A percentile compares a stretch with the other conserved stretches of the same genome.
phyloP scores from a whole-genome alignment of 352 stramenopile species.

The Hyphochytrium catenoides region DNA sequence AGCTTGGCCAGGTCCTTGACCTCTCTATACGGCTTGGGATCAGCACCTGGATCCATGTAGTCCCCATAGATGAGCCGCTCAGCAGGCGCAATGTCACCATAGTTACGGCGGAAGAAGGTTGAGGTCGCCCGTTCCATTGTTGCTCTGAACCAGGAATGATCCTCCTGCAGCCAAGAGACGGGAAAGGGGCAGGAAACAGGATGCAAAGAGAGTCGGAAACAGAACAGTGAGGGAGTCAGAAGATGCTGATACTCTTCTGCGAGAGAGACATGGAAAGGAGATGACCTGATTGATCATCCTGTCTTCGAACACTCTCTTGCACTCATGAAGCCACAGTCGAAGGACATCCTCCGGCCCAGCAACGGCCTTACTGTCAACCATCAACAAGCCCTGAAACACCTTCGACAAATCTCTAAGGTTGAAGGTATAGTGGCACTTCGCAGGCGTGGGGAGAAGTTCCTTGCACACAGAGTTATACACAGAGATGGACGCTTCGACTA shows the following conservation, averaged over 20 bases:
- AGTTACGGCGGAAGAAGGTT: conserved; percentile 51
- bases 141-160: conserved; percentile 68
- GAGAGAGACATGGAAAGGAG: no score
- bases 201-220: no score
- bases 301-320: conserved; percentile 79
- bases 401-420: conserved; percentile 81
- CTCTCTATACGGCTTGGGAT: conserved; percentile 65
- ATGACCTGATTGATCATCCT: conserved; percentile 67
- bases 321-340: conserved; percentile 76
- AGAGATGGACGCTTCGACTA: conserved; percentile 59
- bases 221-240: no score
- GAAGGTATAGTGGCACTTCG: conserved; percentile 86
- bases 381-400: conserved; percentile 73
- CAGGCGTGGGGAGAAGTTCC: conserved; percentile 69
- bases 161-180: conserved; percentile 45
- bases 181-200: no score
- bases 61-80: conserved; percentile 47
- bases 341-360: conserved; percentile 29
- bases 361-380: conserved; percentile 47
- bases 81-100: conserved; percentile 37
- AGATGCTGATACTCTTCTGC: no score
- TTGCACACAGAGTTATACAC: conserved; percentile 71
- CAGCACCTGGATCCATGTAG: conserved; percentile 42
- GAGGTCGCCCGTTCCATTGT: conserved; percentile 33
- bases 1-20: conserved; percentile 55